Base-by-base conservation (phyloP, 1,284 basidiomycete genomes). In the Ustilago lituana region DNA sequence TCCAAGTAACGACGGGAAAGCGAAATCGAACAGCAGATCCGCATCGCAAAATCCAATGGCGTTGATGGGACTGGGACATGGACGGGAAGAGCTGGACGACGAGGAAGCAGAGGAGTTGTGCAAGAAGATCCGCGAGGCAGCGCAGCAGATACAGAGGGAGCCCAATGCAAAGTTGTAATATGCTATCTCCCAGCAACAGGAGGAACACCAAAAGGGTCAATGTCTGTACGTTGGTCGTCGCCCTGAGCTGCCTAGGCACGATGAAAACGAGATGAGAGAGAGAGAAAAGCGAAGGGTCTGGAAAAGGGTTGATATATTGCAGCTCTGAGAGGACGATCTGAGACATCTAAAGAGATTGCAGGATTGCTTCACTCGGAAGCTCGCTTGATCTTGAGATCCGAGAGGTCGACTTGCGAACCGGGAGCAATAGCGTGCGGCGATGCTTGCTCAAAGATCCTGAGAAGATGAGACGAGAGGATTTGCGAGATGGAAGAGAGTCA, bases 331-430 rank as follows among this genome's bases (percentile, higher is more conserved):
- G 32, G 32, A 39, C 6, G 27, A 29, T 6, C 46, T 26, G 37
- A 23, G 20, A 31, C 36, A 36, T 51, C 41, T 39, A 59, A 24
- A 14, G 14, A 23, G n/a, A 31, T 35, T 14, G 31, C 20, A 26
- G 26, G 27, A 19, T 15, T 23, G 1, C 15, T 37, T 52, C 49
- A 70, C 52, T 77, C 64, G 43, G 56, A 58, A 35, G 55, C 58
- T 32, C 50, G 63, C 67, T 77, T 80, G 57, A 80, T 68, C 50
- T 77, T 70, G 49, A 80, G 62, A 48, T 77, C 74, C 6, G 74
- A 75, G 10, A 78, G 64, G 51, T 80, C 75, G 33, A 65, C 69
- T 62, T 75, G 65, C 36, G 57, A 58, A 26, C 76, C 76, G 10
- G 67, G 51, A 26, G 53, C 56, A 27, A 77, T 37, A 22, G 58